Percentiles rank a stretch among this genome's conserved stretches.
phyloP scores from a whole-genome alignment of 2,329 filamentous ascomycete species.

The Ophiostoma sp. region DNA sequence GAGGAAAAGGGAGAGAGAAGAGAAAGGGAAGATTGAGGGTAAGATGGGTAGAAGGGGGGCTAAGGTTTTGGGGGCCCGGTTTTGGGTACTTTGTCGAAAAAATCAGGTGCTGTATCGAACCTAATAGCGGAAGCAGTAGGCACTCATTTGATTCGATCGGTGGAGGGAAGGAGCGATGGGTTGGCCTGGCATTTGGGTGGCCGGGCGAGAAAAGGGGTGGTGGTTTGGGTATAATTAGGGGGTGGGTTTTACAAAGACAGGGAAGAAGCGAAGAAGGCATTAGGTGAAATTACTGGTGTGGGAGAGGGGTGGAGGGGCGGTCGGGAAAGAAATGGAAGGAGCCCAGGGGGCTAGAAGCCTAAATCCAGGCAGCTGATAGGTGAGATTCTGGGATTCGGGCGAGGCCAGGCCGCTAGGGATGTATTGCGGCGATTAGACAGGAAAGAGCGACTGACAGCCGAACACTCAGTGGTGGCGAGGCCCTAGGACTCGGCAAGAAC shows the following conservation, averaged over 20 bases:
- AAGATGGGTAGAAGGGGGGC: background rate
- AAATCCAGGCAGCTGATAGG: background rate
- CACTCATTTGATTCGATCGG: constrained; percentile 15
- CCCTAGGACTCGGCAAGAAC: constrained; percentile 9
- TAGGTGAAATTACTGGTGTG: constrained; percentile 6
- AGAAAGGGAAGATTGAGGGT: constrained; percentile 16
- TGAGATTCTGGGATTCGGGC: background rate
- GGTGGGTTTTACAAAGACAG: constrained; percentile 8
- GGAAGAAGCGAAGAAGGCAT: constrained; percentile 1
- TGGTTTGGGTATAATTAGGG: constrained; percentile 3
- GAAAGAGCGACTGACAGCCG: constrained; percentile 18
- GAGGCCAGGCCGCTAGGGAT: background rate
- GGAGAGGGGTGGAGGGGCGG: constrained; percentile 17
- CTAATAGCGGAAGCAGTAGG: constrained; percentile 18
- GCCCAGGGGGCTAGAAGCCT: constrained; percentile 10
- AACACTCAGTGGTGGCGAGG: constrained; percentile 20
- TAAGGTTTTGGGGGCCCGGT: constrained; percentile 4
- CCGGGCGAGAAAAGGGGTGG: background rate
- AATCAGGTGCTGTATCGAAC: constrained; percentile 21
- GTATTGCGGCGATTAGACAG: constrained; percentile 2
- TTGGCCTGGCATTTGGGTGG: constrained; percentile 2
- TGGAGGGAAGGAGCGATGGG: constrained; percentile 3
- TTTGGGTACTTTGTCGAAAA: constrained; percentile 13
- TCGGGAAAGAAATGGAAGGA: constrained; percentile 13
- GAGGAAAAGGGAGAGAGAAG: constrained; percentile 21